Evolutionary conservation across 371 early-diverging fungal species (phyloP).

Genomic region (Lichtheimia hyalospora): DNA sequence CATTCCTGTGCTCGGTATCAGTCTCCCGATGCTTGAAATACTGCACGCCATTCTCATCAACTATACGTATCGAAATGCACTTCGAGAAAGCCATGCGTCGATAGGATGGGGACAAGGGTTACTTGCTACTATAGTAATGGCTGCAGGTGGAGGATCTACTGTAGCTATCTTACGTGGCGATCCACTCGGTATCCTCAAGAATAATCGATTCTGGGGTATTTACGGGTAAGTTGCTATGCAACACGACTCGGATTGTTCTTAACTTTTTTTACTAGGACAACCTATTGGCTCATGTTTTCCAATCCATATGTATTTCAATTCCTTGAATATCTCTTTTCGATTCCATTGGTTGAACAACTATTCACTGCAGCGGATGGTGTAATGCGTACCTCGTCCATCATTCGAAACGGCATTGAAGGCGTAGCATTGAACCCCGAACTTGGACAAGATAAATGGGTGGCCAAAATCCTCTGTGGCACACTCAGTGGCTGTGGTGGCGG

Average conservation of each 20-base stretch:
- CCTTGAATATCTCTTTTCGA: constrained; percentile 29
- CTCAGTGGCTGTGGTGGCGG: constrained; percentile 59
- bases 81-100: constrained; percentile 41
- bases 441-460: constrained; percentile 45
- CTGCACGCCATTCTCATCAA: constrained; percentile 56
- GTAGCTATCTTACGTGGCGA: constrained; percentile 41
- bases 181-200: constrained; percentile 40
- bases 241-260: neutral
- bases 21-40: constrained; percentile 46
- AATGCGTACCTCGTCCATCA: constrained; percentile 45
- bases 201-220: constrained; percentile 41
- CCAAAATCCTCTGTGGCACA: constrained; percentile 54
- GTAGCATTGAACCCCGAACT: constrained; percentile 41
- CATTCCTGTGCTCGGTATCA: constrained; percentile 24
- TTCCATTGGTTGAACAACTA: constrained; percentile 43
- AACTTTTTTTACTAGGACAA: constrained; percentile 16
- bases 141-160: constrained; percentile 58
- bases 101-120: constrained; percentile 56
- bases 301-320: constrained; percentile 31
- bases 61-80: constrained; percentile 52
- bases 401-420: constrained; percentile 52
- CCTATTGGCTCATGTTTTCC: constrained; percentile 44
- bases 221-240: constrained; percentile 32
- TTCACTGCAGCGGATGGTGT: constrained; percentile 53
- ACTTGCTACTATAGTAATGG: constrained; percentile 55